A percentile compares a stretch with the other conserved stretches of the same genome.
phyloP scores from a whole-genome alignment of 176 grass and related monocot genomes.

The Echinochloa phyllopogon region DNA sequence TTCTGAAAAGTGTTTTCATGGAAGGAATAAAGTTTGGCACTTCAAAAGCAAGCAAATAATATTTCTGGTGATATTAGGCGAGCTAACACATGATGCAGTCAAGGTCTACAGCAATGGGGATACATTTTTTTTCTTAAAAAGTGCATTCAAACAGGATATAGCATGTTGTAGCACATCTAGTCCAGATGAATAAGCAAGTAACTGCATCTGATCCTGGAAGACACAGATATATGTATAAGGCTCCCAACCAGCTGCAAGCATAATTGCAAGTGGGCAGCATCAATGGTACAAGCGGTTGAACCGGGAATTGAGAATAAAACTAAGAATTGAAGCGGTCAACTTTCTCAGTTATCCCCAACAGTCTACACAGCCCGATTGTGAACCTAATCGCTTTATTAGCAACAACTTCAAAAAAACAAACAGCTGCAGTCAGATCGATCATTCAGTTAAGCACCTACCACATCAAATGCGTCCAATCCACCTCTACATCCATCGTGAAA shows the following conservation, averaged over 20 bases:
- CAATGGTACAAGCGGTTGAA: background rate
- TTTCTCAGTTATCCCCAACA: background rate
- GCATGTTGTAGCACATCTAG: background rate
- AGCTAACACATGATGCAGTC: constrained; percentile 2
- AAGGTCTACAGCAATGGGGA: background rate
- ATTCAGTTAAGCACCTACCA: background rate
- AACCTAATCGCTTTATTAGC: background rate
- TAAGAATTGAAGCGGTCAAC: background rate
- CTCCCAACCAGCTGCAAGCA: background rate
- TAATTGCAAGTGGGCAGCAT: background rate
- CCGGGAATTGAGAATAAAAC: background rate
- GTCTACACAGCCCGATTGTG: background rate
- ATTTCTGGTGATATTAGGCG: background rate
- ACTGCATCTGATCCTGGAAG: background rate
- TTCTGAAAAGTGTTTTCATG: background rate
- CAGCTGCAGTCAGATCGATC: background rate
- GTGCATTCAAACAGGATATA: background rate
- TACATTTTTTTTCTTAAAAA: background rate
- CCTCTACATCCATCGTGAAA: background rate
- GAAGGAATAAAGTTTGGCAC: background rate
- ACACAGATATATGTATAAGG: background rate
- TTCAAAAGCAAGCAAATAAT: background rate
- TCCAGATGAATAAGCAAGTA: background rate
- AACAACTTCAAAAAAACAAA: background rate
- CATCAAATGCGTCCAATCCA: background rate